Conservation (phyloP, 2,329 filamentous ascomycete species). For the Capronia epimyces region DNA sequence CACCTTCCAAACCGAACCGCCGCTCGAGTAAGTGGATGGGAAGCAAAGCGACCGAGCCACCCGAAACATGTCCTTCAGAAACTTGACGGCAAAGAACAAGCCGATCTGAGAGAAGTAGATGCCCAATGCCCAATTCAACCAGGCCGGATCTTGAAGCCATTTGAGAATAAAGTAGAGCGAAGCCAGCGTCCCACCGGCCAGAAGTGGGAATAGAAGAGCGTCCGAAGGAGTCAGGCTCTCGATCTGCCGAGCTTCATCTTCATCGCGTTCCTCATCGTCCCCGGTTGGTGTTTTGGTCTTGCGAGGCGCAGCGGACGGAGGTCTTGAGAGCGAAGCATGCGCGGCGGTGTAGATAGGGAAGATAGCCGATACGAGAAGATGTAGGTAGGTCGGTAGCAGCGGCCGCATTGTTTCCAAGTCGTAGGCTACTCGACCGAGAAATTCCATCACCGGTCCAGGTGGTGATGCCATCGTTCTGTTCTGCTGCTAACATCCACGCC, state of each 20-base stretch:
- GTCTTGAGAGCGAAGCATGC: constrained; percentile 77
- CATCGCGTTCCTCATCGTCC: constrained; percentile 52
- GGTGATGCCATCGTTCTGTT: constrained; percentile 5
- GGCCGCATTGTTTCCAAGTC: constrained; percentile 35
- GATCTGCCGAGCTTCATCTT: constrained; percentile 54
- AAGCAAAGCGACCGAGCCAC: constrained; percentile 64
- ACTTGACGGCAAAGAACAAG: constrained; percentile 66
- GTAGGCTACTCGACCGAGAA: constrained; percentile 23
- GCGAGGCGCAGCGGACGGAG: constrained; percentile 66
- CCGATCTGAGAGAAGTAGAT: constrained; percentile 78
- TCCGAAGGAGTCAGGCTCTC: constrained; percentile 69
- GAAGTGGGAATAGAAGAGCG: constrained; percentile 75
- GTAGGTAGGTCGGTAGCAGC: constrained; percentile 51
- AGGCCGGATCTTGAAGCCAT: constrained; percentile 72
- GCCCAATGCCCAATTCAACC: constrained; percentile 76
- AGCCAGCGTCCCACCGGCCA: constrained; percentile 66
- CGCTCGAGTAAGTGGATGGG: constrained; percentile 60
- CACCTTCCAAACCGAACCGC: constrained; percentile 47
- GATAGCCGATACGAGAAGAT: constrained; percentile 64
- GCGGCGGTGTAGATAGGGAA: constrained; percentile 79
- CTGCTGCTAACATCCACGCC: neutral
- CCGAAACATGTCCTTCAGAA: constrained; percentile 67
- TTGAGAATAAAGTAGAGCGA: constrained; percentile 84
- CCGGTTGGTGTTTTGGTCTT: constrained; percentile 37
- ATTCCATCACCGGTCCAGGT: constrained; percentile 17